Conservation (phyloP, 2,329 filamentous ascomycete species). For the Diaporthe citriasiana region DNA sequence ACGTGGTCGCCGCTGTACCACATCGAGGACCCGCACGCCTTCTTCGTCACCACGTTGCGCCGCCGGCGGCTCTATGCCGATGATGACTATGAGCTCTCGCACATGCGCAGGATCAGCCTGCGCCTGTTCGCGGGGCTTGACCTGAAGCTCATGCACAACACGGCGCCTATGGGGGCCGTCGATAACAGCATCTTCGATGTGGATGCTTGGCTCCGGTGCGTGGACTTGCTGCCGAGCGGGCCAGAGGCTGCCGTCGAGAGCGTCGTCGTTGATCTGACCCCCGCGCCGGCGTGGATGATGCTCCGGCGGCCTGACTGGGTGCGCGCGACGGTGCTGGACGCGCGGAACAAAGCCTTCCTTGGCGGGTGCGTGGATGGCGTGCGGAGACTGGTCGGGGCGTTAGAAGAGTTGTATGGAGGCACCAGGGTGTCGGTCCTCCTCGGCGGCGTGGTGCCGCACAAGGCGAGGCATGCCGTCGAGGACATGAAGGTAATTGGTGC, state of each 20-base stretch:
- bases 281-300: constrained; percentile 15
- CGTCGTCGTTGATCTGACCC: constrained; percentile 16
- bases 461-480: not conserved
- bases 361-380: not conserved
- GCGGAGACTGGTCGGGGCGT: not conserved
- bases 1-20: constrained; percentile 15
- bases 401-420: not conserved
- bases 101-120: constrained; percentile 14
- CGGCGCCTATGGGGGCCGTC: not conserved
- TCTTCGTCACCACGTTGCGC: not conserved
- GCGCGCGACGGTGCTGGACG: constrained; percentile 7
- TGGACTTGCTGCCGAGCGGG: not conserved
- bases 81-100: not conserved
- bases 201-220: not conserved
- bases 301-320: constrained; percentile 7
- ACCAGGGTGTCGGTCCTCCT: not conserved
- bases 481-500: not conserved
- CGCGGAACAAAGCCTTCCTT: not conserved
- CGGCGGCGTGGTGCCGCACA: not conserved
- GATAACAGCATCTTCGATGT: not conserved
- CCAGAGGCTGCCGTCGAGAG: not conserved
- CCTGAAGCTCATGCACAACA: not conserved
- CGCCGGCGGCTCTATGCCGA: not conserved
- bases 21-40: not conserved
- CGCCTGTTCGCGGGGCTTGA: constrained; percentile 18